A percentile compares a stretch with the other conserved stretches of the same genome.
phyloP scores from a whole-genome alignment of 805 yeast genomes.

The Candida sonorensis region DNA sequence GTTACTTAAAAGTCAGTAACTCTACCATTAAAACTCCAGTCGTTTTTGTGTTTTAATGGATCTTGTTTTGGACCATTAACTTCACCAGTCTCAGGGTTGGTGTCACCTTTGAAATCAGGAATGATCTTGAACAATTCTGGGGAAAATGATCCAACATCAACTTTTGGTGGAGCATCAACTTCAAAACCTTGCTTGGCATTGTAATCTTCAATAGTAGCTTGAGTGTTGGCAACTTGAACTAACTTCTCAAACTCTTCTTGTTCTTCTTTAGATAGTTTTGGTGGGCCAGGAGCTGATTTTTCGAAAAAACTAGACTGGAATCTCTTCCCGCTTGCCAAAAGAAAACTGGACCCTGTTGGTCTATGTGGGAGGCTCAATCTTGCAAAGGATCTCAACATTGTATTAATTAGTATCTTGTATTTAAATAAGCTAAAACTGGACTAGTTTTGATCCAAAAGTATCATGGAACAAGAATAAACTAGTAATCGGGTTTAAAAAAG shows the following conservation, averaged over 20 bases:
- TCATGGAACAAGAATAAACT: no score
- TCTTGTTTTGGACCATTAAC: constrained; percentile 97
- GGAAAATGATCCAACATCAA: constrained; percentile 57
- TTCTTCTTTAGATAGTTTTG: constrained; percentile 67
- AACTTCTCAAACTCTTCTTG: constrained; percentile 89
- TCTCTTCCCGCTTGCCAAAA: background rate
- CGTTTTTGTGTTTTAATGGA: constrained; percentile 77
- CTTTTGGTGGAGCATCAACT: constrained; percentile 27
- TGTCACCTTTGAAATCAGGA: constrained; percentile 94
- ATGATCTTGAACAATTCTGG: constrained; percentile 70
- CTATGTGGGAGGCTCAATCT: no score
- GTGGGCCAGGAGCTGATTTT: constrained; percentile 44
- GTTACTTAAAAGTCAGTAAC: constrained; percentile 92
- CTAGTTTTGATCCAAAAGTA: no score
- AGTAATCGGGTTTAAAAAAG: no score
- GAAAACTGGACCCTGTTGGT: no score
- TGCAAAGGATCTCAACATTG: background rate
- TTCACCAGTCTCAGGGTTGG: constrained; percentile 91
- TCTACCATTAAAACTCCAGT: constrained; percentile 93
- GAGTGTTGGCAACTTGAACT: constrained; percentile 73
- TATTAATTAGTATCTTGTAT: no score
- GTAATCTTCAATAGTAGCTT: constrained; percentile 70
- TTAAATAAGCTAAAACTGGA: no score
- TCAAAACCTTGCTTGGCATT: constrained; percentile 32
- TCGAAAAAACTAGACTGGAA: constrained; percentile 9